A percentile compares a stretch with the other conserved stretches of the same genome.
These are phyloP conservation scores for Syncephalastrum sp. DNA, from an alignment of 371 early-diverging fungal genomes.

Conservation along the genomic window DNA sequence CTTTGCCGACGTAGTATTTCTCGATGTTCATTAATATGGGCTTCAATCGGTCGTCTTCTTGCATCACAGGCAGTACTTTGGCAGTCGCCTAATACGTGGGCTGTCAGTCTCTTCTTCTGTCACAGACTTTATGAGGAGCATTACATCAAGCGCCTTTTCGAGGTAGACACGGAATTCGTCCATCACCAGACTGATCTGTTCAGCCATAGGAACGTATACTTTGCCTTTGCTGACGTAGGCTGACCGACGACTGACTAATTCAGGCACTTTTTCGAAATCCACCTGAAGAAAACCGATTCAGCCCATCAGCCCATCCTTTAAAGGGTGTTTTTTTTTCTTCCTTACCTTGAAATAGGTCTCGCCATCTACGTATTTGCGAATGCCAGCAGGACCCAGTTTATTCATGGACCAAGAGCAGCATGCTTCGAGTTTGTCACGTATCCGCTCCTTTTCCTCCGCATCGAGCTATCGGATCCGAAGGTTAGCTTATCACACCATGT, in stretches of 20 bases:
- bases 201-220: conserved; percentile 82
- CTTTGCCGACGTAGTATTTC: conserved; percentile 76
- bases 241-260: conserved; percentile 68
- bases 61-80: conserved; percentile 81
- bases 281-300: conserved; percentile 49
- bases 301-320: no score
- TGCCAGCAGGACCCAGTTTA: no score
- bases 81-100: conserved; percentile 51
- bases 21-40: conserved; percentile 87
- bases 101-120: neutral
- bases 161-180: conserved; percentile 75
- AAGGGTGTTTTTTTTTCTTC: neutral
- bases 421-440: conserved; percentile 31
- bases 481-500: neutral
- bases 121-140: neutral
- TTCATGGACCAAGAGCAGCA: conserved; percentile 7
- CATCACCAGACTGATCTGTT: conserved; percentile 74
- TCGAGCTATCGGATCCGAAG: conserved; percentile 9
- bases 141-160: conserved; percentile 56
- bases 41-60: conserved; percentile 90
- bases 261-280: conserved; percentile 83
- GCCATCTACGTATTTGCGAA: conserved; percentile 12
- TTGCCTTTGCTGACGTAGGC: conserved; percentile 77
- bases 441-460: conserved; percentile 17
- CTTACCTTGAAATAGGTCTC: conserved; percentile 58